These are phyloP conservation scores for Fusarium sp. DNA, from an alignment of 2,329 filamentous ascomycete genomes.

Conservation along the genomic window DNA sequence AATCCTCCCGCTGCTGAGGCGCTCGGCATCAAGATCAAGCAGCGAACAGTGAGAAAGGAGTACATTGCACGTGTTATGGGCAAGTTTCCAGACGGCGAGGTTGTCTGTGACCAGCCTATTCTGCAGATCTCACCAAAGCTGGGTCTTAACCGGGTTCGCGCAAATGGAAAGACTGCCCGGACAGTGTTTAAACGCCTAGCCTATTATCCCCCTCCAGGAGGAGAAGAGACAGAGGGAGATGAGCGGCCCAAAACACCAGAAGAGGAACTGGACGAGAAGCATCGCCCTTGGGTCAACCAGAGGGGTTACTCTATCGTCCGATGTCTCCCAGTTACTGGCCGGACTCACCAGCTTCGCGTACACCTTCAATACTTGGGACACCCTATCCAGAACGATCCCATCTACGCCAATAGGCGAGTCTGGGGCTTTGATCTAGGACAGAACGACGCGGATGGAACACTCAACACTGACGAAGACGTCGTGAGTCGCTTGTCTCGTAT, in stretches of 20 bases:
- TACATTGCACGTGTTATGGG: slow-evolving; percentile 92
- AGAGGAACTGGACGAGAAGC: slow-evolving; percentile 34
- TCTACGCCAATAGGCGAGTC: slow-evolving; percentile 93
- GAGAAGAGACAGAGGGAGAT: slow-evolving; percentile 35
- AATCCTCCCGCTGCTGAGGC: slow-evolving; percentile 78
- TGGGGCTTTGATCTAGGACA: slow-evolving; percentile 83
- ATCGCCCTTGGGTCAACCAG: slow-evolving; percentile 58
- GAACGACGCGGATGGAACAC: slow-evolving; percentile 68
- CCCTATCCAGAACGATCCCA: slow-evolving; percentile 96
- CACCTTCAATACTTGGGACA: slow-evolving; percentile 94
- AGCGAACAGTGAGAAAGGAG: slow-evolving; percentile 88
- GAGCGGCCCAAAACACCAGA: slow-evolving; percentile 41
- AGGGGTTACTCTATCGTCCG: slow-evolving; percentile 93
- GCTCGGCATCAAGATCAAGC: slow-evolving; percentile 77
- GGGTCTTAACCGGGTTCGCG: slow-evolving; percentile 91
- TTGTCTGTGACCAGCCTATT: slow-evolving; percentile 93
- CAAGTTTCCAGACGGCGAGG: slow-evolving; percentile 87
- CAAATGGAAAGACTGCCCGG: slow-evolving; percentile 85
- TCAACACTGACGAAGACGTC: slow-evolving; percentile 85
- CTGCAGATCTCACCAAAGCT: slow-evolving; percentile 94
- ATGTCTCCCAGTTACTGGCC: slow-evolving; percentile 89
- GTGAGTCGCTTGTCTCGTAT: slow-evolving; percentile 84
- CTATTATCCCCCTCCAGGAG: slow-evolving; percentile 74
- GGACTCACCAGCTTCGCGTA: slow-evolving; percentile 93
- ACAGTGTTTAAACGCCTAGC: slow-evolving; percentile 92